A percentile compares a stretch with the other conserved stretches of the same genome.
phyloP scores from a whole-genome alignment of 805 yeast species.

The Candida corydali region DNA sequence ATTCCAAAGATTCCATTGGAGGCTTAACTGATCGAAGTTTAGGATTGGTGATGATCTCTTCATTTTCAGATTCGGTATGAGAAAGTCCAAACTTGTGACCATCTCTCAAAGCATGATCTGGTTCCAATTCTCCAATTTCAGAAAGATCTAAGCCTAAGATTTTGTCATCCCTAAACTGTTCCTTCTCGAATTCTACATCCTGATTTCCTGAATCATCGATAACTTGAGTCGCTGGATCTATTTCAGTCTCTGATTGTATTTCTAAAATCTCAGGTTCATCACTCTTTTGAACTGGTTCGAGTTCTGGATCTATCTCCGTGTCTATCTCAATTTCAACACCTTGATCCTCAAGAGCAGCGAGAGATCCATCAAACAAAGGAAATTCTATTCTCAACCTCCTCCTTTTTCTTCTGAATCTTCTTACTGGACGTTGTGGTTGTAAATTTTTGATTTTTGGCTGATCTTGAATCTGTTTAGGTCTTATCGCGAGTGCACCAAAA shows the following conservation, averaged over 20 bases:
- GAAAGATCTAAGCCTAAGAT: slow-evolving; percentile 22
- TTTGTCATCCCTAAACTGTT: background rate
- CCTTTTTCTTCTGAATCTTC: slow-evolving; percentile 1
- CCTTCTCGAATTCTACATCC: background rate
- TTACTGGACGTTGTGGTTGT: background rate
- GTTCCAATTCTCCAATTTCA: slow-evolving; percentile 15
- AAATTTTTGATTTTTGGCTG: background rate
- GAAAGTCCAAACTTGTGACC: slow-evolving; percentile 18
- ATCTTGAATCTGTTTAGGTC: background rate
- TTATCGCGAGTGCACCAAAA: background rate
- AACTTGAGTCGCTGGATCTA: background rate
- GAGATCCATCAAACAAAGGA: background rate
- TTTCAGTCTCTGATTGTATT: background rate
- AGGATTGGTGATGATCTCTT: slow-evolving; percentile 1
- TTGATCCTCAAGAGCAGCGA: background rate
- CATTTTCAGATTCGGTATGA: background rate
- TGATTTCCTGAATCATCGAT: no score
- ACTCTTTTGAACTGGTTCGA: background rate
- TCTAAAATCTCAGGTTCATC: no score
- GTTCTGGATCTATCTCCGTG: background rate
- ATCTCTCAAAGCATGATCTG: slow-evolving; percentile 21
- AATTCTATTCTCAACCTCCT: background rate
- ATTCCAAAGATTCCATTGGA: background rate
- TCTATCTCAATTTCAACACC: slow-evolving; percentile 1
- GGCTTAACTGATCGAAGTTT: background rate